Evolutionary conservation across 2,329 filamentous ascomycete genomes (phyloP), one percentile per base, ranked within the genome.

Genomic region (Ambrosiella beaveri): DNA sequence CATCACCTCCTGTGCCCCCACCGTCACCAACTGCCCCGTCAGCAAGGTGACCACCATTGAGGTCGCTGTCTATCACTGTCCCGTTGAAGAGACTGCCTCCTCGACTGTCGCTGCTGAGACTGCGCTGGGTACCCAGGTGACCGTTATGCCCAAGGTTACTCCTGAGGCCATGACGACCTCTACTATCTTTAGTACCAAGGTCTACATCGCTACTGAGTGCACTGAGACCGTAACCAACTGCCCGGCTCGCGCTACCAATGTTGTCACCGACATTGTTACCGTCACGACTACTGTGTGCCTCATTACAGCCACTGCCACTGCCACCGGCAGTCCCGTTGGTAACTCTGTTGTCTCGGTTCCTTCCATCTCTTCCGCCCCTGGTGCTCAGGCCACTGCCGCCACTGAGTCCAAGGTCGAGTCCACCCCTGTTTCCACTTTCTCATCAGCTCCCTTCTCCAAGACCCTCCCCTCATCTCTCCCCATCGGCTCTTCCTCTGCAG

Each of bases 171-270:
- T 55, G 57, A 65, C 64, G 37, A 71, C 69, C 36, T 71, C 69
- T 57, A 71, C 69, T n/a, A 65, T 74, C 56, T 72, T 67, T 64
- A 68, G 68, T 55, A 73, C 70, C 15, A 63, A 63, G 12, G 65
- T 79, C 62, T 71, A 76, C 62, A 82, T 78, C 63, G 71, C 80
- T 67, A 80, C 75, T 64, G 75, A 74, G 45, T 81, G 78, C 67
- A 73, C 71, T 53, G 70, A 77, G 13, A 64, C 65, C 13, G 66
- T 73, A 2, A 65, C 64, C 39, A 64, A 71, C 68, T 73, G 66
- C 61, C 1, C 68, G 72, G 66, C 61, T 1, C 64, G 64, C 39
- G 63, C 66, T 40, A 66, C 66, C 45, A 64, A 68, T 39, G 66
- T 73, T 40, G 70, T 68, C 13, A 74, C 73, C 2, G 67, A 71